Evolutionary conservation across 768 basidiomycete genomes (phyloP), one percentile per base, ranked within the genome.

Genomic region (Strobilomyces echinocephalus): DNA sequence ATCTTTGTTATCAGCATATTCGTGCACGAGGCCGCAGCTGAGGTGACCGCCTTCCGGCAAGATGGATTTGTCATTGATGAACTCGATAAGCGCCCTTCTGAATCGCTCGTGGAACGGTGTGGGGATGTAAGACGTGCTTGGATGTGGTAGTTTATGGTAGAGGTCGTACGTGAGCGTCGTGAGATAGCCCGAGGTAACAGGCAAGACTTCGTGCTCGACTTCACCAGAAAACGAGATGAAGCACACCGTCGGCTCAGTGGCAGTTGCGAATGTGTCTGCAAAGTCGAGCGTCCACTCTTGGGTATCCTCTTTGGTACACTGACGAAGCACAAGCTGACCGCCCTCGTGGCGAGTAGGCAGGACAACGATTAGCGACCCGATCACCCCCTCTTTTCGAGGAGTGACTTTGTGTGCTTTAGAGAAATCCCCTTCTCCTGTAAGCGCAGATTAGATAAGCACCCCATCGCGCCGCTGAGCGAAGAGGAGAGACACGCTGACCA

Each of bases 301-400:
- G 3, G 31, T 28, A 24, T 24, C 24, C 24, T 24, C 24, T 24
- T 24, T 2, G 24, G 24, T 24, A 2, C 39, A 46, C 0, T 54
- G 26, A 15, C 52, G 49, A 16, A 60, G 58, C 5, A 52, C 52
- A 11, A 61, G 21, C 36, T 60, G 55, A 15, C 60, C 58, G 2
- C 58, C 51, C 18, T 52, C 49, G 39, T 60, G 58, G 0, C 58
- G 20, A 1, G 75, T 75, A 15, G 80, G 80, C 45, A 79, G 72
- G n/a, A 77, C 70, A 31, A 81, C 57, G 1, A 81, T 74, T 8
- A 84, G 71, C 1, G 80, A 80, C 1, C 76, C 80, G 38, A 83
- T 75, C 74, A 81, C 79, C 24, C 59, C 58, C 8, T 69, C 15
- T 0, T 41, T 35, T 1, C 65, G 8, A 65, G 76, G 78, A 0